Evolutionary conservation across 306 rosid genomes (phyloP).

Genomic region (Sophora flavescens): DNA sequence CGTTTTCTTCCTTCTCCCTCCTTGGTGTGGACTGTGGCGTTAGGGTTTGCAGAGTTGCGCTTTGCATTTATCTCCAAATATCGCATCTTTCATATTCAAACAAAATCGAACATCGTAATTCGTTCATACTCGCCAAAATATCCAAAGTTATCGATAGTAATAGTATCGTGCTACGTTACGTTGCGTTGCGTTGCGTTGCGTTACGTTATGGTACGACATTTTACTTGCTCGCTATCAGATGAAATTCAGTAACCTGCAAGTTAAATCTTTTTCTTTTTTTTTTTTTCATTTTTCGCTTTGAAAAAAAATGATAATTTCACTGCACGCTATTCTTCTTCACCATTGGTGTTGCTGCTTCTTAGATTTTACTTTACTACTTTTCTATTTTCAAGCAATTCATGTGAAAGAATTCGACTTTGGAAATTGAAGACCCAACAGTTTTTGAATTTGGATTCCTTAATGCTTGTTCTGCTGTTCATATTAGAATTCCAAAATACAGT

Average conservation of each 20-base stretch:
- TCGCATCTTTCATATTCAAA: background rate
- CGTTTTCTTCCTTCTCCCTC: background rate
- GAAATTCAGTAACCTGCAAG: background rate
- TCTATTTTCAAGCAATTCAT: background rate
- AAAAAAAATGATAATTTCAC: background rate
- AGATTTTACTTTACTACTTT: background rate
- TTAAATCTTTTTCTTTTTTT: background rate
- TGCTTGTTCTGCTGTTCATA: slow-evolving; percentile 23
- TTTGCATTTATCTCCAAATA: background rate
- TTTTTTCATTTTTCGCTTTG: background rate
- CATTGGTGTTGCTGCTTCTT: background rate
- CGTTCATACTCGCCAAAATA: background rate
- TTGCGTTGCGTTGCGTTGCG: slow-evolving; percentile 3
- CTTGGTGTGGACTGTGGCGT: background rate
- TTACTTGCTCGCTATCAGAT: background rate
- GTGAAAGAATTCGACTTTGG: background rate
- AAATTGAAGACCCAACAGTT: background rate
- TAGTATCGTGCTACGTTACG: background rate
- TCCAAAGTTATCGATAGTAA: background rate
- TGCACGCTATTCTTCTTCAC: background rate
- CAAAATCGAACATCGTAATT: background rate
- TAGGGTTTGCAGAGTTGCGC: slow-evolving; percentile 35
- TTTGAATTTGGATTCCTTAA: background rate
- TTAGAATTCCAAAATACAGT: slow-evolving; percentile 20
- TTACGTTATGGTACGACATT: slow-evolving; percentile 31